Evolutionary conservation across 306 rosid genomes (phyloP).

Genomic region (Clitoria ternatea): DNA sequence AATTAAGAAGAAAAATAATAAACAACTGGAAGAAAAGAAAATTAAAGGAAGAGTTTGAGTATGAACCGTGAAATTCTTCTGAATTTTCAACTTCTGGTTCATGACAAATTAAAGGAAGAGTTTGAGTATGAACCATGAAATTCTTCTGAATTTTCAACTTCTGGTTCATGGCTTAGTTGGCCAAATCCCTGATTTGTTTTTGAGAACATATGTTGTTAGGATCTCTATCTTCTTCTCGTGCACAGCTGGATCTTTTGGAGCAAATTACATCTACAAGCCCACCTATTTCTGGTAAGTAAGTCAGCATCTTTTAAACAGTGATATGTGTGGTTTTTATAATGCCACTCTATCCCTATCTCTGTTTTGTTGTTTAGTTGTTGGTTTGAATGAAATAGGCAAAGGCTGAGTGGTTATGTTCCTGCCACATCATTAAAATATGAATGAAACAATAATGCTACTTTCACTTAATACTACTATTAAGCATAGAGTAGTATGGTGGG

Average conservation of each 20-base stretch:
- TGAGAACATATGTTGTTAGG: conserved; percentile 35
- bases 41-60: background rate
- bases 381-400: background rate
- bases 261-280: conserved; percentile 78
- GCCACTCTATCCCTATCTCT: background rate
- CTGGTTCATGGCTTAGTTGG: background rate
- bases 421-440: background rate
- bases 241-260: conserved; percentile 87
- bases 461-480: background rate
- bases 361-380: conserved; percentile 15
- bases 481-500: background rate
- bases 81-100: background rate
- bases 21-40: background rate
- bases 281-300: too few relatives aligned
- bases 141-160: background rate
- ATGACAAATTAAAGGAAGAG: too few relatives aligned
- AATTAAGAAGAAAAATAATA: background rate
- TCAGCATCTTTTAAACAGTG: too few relatives aligned
- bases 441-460: background rate
- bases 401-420: background rate
- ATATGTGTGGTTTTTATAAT: conserved; percentile 37
- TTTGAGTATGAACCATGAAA: too few relatives aligned
- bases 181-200: too few relatives aligned
- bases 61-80: background rate
- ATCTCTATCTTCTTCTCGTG: conserved; percentile 65